Evolutionary conservation across 208 protist species (phyloP), one percentile per base, ranked within the genome.

Genomic region (Acanthamoeba culbertsoni): DNA sequence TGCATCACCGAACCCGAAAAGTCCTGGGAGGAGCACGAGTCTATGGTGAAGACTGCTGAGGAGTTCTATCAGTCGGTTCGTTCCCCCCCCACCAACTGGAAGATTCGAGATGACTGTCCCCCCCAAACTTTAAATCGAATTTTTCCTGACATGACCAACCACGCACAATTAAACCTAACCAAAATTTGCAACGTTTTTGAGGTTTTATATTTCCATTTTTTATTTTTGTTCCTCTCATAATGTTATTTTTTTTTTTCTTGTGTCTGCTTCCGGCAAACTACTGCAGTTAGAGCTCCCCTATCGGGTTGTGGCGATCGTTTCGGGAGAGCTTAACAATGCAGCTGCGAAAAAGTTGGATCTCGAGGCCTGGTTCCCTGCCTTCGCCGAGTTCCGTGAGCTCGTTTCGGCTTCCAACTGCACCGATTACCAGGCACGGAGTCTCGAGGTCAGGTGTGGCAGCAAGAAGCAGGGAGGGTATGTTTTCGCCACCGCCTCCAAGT

Each of bases 351-450:
- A 99, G 97, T 99, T 99, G 93, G 99, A 99, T 96, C 95, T 99
- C 12, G 99, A 99, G 97, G 99, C 96, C 48, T 99, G 98, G 98
- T 99, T 99, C 98, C 99, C 99, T 42, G 98, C 96, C 59, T 98
- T 97, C 42, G 98, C 97, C 0, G 96, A 96, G 0, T 99, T 98
- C 96, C 97, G 99, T 77, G 99, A 99, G 96, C 97, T 99, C 26
- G 99, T 99, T 26, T 99, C 99, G 46, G 99, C 99, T 97, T 99
- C 99, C 26, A 99, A 99, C 97, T 99, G 99, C 97, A 99, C 99
- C 10, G 99, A 99, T 96, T 99, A 99, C 97, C 99, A 99, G 96
- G 96, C 98, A 1, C 97, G 99, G 91, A 94, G 93, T 65, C 94
- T 99, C 0, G 94, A 96, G 42, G 95, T 98, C 31, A 94, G 95